phyloP scores from a whole-genome alignment of 352 stramenopile genomes.

The Globisporangium carolinianum region DNA sequence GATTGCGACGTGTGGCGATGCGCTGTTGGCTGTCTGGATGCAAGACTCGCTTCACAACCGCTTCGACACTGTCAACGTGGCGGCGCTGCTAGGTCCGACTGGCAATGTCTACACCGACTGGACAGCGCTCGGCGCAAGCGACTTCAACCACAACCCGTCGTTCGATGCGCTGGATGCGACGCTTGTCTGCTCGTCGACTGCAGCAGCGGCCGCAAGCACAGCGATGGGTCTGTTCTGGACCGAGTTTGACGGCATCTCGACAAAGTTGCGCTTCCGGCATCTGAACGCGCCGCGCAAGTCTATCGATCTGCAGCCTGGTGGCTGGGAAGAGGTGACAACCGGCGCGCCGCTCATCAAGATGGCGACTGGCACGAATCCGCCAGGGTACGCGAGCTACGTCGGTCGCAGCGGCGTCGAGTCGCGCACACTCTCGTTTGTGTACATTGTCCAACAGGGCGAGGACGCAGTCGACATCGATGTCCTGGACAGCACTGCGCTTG shows the following conservation, averaged over 20 bases:
- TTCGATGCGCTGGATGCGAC: constrained; percentile 30
- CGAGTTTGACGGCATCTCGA: constrained; percentile 60
- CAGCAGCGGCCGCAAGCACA: background rate
- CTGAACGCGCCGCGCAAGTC: constrained; percentile 17
- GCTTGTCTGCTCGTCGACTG: constrained; percentile 33
- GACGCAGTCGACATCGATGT: constrained; percentile 32
- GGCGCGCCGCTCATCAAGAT: constrained; percentile 40
- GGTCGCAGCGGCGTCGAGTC: constrained; percentile 41
- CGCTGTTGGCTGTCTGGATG: constrained; percentile 14
- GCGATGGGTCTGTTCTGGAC: constrained; percentile 52
- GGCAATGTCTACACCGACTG: constrained; percentile 22
- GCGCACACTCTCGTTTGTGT: constrained; percentile 37
- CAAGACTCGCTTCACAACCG: background rate
- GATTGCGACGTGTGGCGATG: constrained; percentile 9
- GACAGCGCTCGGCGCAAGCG: constrained; percentile 9
- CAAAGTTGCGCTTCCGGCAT: constrained; percentile 59
- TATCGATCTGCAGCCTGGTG: background rate
- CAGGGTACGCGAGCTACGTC: constrained; percentile 38
- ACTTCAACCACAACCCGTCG: constrained; percentile 48
- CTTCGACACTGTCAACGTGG: constrained; percentile 6
- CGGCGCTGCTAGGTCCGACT: constrained; percentile 7
- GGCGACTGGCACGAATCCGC: constrained; percentile 22
- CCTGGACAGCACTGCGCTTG: constrained; percentile 25
- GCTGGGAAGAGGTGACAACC: constrained; percentile 30
- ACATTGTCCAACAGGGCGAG: constrained; percentile 38